Conservation (phyloP, 202 grass and related monocot species). For the Thinopyrum obtusiflorum region DNA sequence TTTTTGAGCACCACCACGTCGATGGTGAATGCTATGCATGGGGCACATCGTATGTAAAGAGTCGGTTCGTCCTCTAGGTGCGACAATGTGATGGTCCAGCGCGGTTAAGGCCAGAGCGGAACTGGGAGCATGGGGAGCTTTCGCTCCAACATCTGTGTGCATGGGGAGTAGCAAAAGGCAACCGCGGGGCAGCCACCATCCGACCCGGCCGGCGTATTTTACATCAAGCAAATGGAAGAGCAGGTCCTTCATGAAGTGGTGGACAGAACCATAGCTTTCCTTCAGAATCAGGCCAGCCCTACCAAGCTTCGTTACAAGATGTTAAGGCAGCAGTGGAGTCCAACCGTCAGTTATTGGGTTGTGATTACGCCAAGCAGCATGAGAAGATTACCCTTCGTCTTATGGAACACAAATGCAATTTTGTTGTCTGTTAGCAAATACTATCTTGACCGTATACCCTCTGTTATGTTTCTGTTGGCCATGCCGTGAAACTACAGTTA, state of each 20-base stretch:
- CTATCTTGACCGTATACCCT: not conserved
- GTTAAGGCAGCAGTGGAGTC: constrained; percentile 38
- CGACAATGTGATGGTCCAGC: no score
- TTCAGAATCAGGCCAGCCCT: not conserved
- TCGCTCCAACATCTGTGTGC: no score
- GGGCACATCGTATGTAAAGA: no score
- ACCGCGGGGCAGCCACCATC: no score
- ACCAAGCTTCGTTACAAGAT: constrained; percentile 38
- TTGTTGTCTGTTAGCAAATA: not conserved
- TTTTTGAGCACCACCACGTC: no score
- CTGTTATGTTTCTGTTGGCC: not conserved
- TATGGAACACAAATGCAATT: not conserved
- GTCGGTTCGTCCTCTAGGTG: no score
- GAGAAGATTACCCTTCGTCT: constrained; percentile 34
- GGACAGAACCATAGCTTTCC: not conserved
- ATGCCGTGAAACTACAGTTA: not conserved
- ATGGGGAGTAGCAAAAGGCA: no score
- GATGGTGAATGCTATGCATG: no score
- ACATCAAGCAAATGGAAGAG: not conserved
- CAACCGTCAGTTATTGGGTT: constrained; percentile 34
- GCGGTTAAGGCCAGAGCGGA: no score
- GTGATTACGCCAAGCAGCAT: constrained; percentile 35
- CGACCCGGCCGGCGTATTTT: no score
- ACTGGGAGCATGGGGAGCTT: no score
- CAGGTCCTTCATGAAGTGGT: not conserved